Percentiles rank a stretch among this genome's conserved stretches.
Evolutionary conservation across 2,329 filamentous ascomycete genomes (phyloP).

Genomic region (Parafenestella ontariensis): DNA sequence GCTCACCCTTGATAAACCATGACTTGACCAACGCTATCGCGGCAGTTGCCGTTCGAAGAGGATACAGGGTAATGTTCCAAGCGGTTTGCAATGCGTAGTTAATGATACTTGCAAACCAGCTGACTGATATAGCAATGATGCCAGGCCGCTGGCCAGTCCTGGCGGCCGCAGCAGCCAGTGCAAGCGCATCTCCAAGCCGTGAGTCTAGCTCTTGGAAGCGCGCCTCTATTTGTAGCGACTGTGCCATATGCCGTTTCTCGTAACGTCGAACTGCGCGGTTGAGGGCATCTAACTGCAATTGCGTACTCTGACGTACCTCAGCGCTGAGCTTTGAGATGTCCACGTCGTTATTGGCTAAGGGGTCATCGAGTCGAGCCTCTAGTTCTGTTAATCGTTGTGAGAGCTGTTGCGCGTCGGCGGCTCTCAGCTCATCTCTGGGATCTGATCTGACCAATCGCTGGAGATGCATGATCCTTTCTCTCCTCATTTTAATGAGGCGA

Average conservation of each 20-base stretch:
- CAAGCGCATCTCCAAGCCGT: conserved; percentile 76
- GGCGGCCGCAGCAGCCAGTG: conserved; percentile 75
- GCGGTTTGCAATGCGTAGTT: conserved; percentile 29
- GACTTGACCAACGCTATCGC: conserved; percentile 21
- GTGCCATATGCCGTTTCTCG: conserved; percentile 83
- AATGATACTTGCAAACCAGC: conserved; percentile 33
- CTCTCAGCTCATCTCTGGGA: conserved; percentile 20
- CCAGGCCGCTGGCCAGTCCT: conserved; percentile 46
- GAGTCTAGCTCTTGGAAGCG: conserved; percentile 75
- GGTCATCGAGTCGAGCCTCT: conserved; percentile 64
- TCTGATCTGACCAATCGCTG: conserved; percentile 70
- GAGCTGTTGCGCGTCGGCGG: conserved; percentile 50
- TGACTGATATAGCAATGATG: conserved; percentile 34
- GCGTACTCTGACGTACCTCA: conserved; percentile 70
- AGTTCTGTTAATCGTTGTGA: conserved; percentile 72
- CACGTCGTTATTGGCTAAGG: conserved; percentile 46
- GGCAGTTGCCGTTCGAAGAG: conserved; percentile 31
- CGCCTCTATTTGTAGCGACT: conserved; percentile 77
- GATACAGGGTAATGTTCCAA: conserved; percentile 42
- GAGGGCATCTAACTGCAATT: conserved; percentile 85
- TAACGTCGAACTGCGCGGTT: conserved; percentile 89
- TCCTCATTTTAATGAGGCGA: conserved; percentile 81
- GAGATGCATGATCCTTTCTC: conserved; percentile 79
- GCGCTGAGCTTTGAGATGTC: conserved; percentile 51
- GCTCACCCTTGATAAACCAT: conserved; percentile 31